Percentiles rank a stretch among this genome's conserved stretches.
Conservation (phyloP, 140 eudicot species). For the Oenanthe javanica region DNA sequence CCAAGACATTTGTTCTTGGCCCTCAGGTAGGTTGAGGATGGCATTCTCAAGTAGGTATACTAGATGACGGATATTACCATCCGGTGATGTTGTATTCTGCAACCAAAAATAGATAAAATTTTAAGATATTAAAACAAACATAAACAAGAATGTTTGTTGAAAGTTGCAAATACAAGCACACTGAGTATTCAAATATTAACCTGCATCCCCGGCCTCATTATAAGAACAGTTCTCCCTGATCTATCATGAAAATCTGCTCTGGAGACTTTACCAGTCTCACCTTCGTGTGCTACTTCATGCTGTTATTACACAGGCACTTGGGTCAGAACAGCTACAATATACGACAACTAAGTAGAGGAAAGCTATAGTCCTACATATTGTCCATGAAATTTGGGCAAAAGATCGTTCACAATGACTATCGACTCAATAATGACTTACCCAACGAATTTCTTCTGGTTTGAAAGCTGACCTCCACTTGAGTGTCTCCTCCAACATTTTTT, state of each 20-base stretch:
- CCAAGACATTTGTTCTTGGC: constrained; percentile 93
- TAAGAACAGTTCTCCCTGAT: constrained; percentile 59
- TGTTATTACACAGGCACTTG: constrained; percentile 10
- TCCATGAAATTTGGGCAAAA: background rate
- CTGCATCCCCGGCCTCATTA: constrained; percentile 96
- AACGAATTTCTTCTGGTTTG: constrained; percentile 85
- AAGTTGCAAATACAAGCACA: background rate
- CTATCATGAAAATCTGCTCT: constrained; percentile 73
- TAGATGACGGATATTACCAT: constrained; percentile 79
- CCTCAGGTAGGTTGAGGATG: constrained; percentile 70
- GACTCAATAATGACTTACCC: constrained; percentile 34
- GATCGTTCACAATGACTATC: background rate
- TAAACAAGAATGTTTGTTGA: background rate
- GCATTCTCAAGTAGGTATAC: constrained; percentile 76
- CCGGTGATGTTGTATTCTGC: constrained; percentile 63
- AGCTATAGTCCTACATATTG: background rate
- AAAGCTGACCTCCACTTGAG: constrained; percentile 66
- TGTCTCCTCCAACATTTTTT: constrained; percentile 76
- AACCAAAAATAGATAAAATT: background rate
- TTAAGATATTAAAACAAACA: background rate
- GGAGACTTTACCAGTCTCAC: constrained; percentile 80
- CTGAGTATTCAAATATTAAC: constrained; percentile 18
- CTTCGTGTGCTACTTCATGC: constrained; percentile 84
- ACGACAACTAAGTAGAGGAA: background rate
- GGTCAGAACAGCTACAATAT: background rate